Evolutionary conservation across 345 rosid genomes (phyloP).

Genomic region (Aurinia saxatilis): DNA sequence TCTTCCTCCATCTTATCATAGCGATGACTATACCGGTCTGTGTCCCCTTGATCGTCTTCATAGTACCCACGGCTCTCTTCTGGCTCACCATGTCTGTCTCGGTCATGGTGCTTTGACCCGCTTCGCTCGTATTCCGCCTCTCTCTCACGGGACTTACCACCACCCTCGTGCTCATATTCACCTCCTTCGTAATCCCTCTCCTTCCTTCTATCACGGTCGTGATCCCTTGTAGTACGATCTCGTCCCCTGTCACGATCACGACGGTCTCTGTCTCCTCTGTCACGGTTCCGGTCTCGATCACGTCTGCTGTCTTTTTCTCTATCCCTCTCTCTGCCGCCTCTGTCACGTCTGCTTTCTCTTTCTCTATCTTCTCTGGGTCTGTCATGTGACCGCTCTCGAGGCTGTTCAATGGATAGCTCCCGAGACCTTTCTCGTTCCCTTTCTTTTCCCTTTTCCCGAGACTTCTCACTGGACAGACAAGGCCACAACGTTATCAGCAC

Average conservation of each 20-base stretch:
- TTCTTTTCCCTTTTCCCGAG: conserved; percentile 57
- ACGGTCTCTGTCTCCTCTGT: conserved; percentile 33
- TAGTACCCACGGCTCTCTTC: conserved; percentile 38
- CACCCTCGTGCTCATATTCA: conserved; percentile 36
- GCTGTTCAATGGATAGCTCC: conserved; percentile 68
- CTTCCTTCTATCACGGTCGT: conserved; percentile 30
- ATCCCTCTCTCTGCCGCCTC: conserved; percentile 48
- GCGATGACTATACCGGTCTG: conserved; percentile 54
- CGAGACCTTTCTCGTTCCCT: conserved; percentile 62
- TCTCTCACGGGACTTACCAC: conserved; percentile 55
- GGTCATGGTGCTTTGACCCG: conserved; percentile 43
- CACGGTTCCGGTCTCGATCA: conserved; percentile 34
- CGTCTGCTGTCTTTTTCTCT: conserved; percentile 47
- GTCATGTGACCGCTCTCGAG: conserved; percentile 63
- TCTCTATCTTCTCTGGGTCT: conserved; percentile 65
- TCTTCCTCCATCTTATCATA: conserved; percentile 55
- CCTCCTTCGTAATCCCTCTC: conserved; percentile 46
- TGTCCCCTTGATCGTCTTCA: conserved; percentile 33
- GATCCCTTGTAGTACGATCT: conserved; percentile 41
- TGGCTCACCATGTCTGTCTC: conserved; percentile 44
- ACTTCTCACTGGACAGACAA: conserved; percentile 15
- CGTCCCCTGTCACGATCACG: conserved; percentile 46
- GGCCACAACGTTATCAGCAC: background rate
- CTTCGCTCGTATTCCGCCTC: conserved; percentile 51
- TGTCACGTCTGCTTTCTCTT: conserved; percentile 48